Evolutionary conservation across 2,329 filamentous ascomycete species (phyloP).

Genomic region (Annulohypoxylon truncatum): DNA sequence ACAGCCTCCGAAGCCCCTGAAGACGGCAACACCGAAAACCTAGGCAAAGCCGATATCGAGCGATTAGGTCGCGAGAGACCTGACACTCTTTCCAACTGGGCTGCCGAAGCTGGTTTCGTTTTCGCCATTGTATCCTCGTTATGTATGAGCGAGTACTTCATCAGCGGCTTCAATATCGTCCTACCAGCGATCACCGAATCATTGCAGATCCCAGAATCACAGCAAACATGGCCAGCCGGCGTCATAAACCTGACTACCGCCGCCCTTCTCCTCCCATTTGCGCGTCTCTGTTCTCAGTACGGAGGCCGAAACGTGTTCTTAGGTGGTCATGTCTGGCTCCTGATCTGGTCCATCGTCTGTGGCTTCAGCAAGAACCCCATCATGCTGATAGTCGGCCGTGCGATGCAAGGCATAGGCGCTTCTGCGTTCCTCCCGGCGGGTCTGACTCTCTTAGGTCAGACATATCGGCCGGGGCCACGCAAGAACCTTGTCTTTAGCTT

Average conservation of each 20-base stretch:
- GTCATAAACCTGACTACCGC: conserved; percentile 68
- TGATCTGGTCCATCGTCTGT: conserved; percentile 74
- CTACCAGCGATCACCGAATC: conserved; percentile 72
- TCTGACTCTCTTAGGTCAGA: conserved; percentile 72
- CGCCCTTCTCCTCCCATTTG: conserved; percentile 71
- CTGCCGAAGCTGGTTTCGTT: conserved; percentile 68
- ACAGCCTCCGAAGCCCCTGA: conserved; percentile 24
- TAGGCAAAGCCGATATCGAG: conserved; percentile 57
- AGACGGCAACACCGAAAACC: conserved; percentile 34
- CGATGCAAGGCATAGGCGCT: conserved; percentile 78
- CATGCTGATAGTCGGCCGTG: conserved; percentile 80
- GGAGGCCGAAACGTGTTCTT: conserved; percentile 72
- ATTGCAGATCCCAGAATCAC: conserved; percentile 71
- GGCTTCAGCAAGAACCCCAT: conserved; percentile 75
- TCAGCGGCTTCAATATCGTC: conserved; percentile 81
- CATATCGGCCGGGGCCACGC: conserved; percentile 73
- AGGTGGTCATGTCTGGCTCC: conserved; percentile 71
- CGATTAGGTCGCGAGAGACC: conserved; percentile 69
- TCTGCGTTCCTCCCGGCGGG: conserved; percentile 78
- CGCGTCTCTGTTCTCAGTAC: conserved; percentile 71
- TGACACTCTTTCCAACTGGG: conserved; percentile 59
- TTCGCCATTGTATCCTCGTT: conserved; percentile 69
- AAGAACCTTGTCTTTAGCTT: conserved; percentile 73
- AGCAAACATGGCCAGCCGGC: conserved; percentile 71
- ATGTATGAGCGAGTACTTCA: conserved; percentile 76